Base-by-base conservation (phyloP, 495 filamentous ascomycete genomes). In the Neurospora cerealis region DNA sequence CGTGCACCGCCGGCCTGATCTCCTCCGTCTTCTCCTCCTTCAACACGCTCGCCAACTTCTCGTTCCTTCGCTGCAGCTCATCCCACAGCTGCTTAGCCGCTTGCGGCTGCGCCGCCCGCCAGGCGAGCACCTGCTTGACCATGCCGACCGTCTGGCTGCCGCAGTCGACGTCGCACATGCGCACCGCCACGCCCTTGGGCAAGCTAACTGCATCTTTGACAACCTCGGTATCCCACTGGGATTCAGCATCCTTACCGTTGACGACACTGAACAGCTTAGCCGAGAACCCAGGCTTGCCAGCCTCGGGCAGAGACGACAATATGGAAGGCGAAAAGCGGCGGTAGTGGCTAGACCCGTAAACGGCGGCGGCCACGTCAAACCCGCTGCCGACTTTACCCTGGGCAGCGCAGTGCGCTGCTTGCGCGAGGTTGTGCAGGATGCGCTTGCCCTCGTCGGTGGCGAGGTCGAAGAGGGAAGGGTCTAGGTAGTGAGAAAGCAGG, bases 361-460 rank as follows among this genome's bases (percentile, higher is more conserved):
- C 92, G 13, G 96, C 96, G 42, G 92, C 89, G 1, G 95, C 96
- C n/a, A 99, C 92, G 81, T 99, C 96, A 78, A 99, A 99, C 37
- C 96, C 96, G 3, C 92, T 95, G 69, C 96, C 96, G 7, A 99
- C 90, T 81, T 98, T 99, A 32, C 96, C 96, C 82, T 99, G 96
- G 0, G 96, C 96, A 3, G 95, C 93, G 80, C 95, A 97, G 83
- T 99, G 96, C 1, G 94, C 91, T 6, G 92, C 91, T 83, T 99
- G 96, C 8, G 95, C 90, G 40, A 99, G 88, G 81, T 98, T 98
- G 83, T 99, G 96, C 41, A 98, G 86, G 70, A 86, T 85, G 17
- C 76, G 76, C 72, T 75, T 77, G 74, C 81, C 80, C 1, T 70
- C 17, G 3, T 73, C 69, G 24, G 83, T 79, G 39, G 81, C 74